Base-by-base conservation (phyloP, 208 protist genomes). In the Jaenimonas drosophilae region DNA sequence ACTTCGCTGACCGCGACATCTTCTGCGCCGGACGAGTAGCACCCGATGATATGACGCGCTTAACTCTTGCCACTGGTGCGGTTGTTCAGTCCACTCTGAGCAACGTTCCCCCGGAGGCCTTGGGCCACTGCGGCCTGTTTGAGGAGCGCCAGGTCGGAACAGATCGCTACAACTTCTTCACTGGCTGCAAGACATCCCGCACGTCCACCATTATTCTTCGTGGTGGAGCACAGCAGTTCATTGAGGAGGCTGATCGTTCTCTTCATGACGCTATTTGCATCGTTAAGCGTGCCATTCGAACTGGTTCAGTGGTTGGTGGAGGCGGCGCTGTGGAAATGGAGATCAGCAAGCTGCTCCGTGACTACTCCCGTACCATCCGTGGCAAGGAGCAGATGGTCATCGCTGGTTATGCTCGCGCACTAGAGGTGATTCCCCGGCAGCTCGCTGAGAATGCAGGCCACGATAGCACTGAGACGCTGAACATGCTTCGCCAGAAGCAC, bases 241-340 rank as follows among this genome's bases (percentile, higher is more conserved):
- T 99, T 59, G 97, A 98, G 47, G 96, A 99, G 74, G 97, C 97
- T 17, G 97, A 99, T 54, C 77, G 99, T 33, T 99, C 98, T 14
- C 88, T 99, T 21, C 98, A 99, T 71, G 99, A 99, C 69, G 96
- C 98, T 24, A 98, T 99, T 71, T 99, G 98, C 94, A 98, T 99
- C 70, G 97, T 99, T 7, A 86, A 97, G 44, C 75, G 98, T 42
- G 95, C 98, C 24, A 67, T 97, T 48, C 97, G 98, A 70, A 96
- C 98, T 41, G 76, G 86, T 33, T 80, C 79, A 17, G 94, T 99
- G 24, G 97, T 99, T 9, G 98, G 98, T 32, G 99, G 99, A 34
- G 99, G 97, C 53, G 99, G 98, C 46, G 98, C 98, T 17, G 95
- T 99, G 56, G 98, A 99, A 76, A 99, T 99, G 98, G 97, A 99